Evolutionary conservation across 306 rosid species (phyloP), one percentile per base, ranked within the genome.

Genomic region (Coriaria nepalensis): DNA sequence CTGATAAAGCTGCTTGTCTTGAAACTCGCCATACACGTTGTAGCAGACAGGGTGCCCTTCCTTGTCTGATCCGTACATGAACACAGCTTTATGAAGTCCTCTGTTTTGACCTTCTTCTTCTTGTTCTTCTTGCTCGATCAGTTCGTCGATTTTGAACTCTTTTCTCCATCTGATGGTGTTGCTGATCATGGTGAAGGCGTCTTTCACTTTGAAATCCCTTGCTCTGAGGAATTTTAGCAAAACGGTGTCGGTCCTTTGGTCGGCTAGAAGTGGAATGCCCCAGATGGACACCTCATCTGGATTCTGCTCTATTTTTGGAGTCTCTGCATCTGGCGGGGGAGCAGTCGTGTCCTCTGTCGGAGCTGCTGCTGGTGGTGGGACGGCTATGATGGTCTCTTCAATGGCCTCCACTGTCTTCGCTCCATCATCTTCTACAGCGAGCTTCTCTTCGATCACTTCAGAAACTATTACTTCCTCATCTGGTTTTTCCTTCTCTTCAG

Each of bases 401-500:
- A 82, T 83, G 32, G 94, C 94, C 46, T 83, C 94, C 9, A 83
- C 78, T 2, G 94, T 83, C 69, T 79, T 83, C 0, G 94, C 94
- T 39, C 87, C 94, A 53, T 83, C 87, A 0, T 83, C 93, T 32
- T 82, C 84, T 4, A 69, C 67, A 13, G 64, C 5, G 2, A 20
- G 29, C 1, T 20, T 20, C 29, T 20, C 29, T 20, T 20, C 29
- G 3, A 20, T 20, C 3, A 20, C 29, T 20, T 20, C 29, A 20
- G 29, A 20, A 20, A 20, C 29, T 20, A 20, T 59, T 45, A 39
- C 47, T 35, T 50, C 10, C 13, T 35, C 4, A 6, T 35, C 36
- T n/a, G 32, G 0, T 36, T 9, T n/a, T 10, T 13, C 43, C 10
- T 13, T 7, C 10, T 43, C 5, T 47, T 37, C 13, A 12, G 29